A percentile compares a stretch with the other conserved stretches of the same genome.
These are phyloP conservation scores for Trichoderma arundinaceum DNA, from an alignment of 2,329 filamentous ascomycete species.

Conservation along the genomic window DNA sequence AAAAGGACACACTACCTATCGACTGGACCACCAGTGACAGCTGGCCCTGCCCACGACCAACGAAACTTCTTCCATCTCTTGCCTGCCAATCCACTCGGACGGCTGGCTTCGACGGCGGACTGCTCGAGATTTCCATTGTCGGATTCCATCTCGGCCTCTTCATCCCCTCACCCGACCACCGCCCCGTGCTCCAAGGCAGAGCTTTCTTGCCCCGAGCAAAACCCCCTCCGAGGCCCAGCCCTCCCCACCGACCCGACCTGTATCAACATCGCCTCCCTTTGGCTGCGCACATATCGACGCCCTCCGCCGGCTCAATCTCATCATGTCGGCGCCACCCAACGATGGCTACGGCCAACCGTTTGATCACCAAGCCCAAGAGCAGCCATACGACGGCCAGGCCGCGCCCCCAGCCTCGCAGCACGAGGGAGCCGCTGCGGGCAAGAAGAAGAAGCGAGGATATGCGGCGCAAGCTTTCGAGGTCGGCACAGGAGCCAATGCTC, in stretches of 20 bases:
- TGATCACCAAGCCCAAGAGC: conserved; percentile 49
- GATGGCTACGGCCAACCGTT: conserved; percentile 59
- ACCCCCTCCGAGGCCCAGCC: conserved; percentile 13
- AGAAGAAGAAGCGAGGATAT: conserved; percentile 94
- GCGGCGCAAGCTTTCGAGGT: conserved; percentile 95
- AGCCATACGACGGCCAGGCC: conserved; percentile 44
- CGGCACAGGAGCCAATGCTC: conserved; percentile 82
- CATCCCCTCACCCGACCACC: conserved; percentile 9
- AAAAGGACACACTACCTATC: conserved; percentile 31
- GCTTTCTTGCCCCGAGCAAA: conserved; percentile 12
- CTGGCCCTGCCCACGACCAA: conserved; percentile 29
- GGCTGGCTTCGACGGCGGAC: conserved; percentile 27
- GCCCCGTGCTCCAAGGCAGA: conserved; percentile 30
- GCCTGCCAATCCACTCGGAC: conserved; percentile 29
- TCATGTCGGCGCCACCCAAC: conserved; percentile 64
- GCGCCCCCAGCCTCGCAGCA: conserved; percentile 42
- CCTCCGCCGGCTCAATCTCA: conserved; percentile 39
- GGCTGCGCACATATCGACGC: conserved; percentile 37
- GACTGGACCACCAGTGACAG: conserved; percentile 27
- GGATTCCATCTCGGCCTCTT: conserved; percentile 16
- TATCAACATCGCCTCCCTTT: conserved; percentile 26
- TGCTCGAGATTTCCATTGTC: conserved; percentile 12
- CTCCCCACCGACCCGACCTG: conserved; percentile 14
- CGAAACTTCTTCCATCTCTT: conserved; percentile 25
- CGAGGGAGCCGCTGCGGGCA: conserved; percentile 53